These are phyloP conservation scores for Sporisorium exsertum DNA, from an alignment of 1,284 basidiomycete species.

Conservation along the genomic window DNA sequence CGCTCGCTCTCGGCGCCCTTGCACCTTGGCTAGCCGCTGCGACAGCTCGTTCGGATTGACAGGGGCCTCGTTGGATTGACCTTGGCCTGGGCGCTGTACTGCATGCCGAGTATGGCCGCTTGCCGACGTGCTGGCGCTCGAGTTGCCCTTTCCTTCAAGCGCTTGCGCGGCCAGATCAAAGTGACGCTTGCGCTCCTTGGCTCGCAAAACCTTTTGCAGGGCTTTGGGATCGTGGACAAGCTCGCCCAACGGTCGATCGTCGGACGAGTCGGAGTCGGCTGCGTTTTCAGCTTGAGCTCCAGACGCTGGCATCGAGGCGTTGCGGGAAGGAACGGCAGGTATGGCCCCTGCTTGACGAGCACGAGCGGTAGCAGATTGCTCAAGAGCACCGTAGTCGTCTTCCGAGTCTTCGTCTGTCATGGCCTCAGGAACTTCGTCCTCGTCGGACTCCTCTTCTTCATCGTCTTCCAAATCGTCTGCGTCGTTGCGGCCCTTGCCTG, in stretches of 20 bases:
- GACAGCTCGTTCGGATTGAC: conserved; percentile 41
- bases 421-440: conserved; percentile 31
- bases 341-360: conserved; percentile 5
- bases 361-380: conserved; percentile 9
- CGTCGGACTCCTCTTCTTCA: conserved; percentile 19
- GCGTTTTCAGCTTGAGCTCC: conserved; percentile 10
- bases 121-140: conserved; percentile 13
- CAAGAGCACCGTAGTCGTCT: conserved; percentile 43
- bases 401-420: conserved; percentile 56
- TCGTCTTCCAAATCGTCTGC: conserved; percentile 30
- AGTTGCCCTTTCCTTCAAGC: conserved; percentile 33
- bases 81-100: not conserved
- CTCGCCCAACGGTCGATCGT: conserved; percentile 46
- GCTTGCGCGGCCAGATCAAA: conserved; percentile 36
- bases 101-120: conserved; percentile 17
- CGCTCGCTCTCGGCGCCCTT: conserved; percentile 31
- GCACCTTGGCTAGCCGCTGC: conserved; percentile 35
- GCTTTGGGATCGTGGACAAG: conserved; percentile 49
- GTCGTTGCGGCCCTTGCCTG: conserved; percentile 23
- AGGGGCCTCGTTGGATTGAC: conserved; percentile 12
- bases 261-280: conserved; percentile 47
- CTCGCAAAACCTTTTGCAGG: conserved; percentile 45
- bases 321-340: conserved; percentile 20
- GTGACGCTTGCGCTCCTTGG: conserved; percentile 47
- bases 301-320: conserved; percentile 17